phyloP scores from a whole-genome alignment of 1,284 basidiomycete species.

The Leccinum subspadiceum region DNA sequence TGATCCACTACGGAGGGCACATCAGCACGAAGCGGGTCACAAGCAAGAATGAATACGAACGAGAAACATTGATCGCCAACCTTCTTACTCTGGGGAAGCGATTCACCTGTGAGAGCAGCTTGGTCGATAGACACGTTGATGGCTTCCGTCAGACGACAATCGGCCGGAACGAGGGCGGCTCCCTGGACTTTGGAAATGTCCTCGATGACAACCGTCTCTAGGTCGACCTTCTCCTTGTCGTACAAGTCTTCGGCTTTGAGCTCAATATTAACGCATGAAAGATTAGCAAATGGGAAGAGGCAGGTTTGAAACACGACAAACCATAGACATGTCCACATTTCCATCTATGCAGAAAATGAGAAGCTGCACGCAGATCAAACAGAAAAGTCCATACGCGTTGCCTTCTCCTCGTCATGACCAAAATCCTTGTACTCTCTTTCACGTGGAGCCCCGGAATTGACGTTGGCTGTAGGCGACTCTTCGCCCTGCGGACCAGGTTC shows the following conservation, averaged over 20 bases:
- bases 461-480: conserved; percentile 35
- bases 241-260: conserved; percentile 93
- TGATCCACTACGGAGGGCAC: conserved; percentile 68
- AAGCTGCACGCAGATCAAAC: background rate
- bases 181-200: conserved; percentile 90
- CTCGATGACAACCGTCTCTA: conserved; percentile 95
- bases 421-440: conserved; percentile 94
- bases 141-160: conserved; percentile 92
- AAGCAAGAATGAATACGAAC: conserved; percentile 44
- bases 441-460: conserved; percentile 47
- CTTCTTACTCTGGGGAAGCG: conserved; percentile 89
- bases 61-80: conserved; percentile 94
- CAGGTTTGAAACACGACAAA: conserved; percentile 30
- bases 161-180: conserved; percentile 88
- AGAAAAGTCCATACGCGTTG: conserved; percentile 57
- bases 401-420: conserved; percentile 70
- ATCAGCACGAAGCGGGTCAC: conserved; percentile 6
- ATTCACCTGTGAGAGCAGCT: conserved; percentile 95
- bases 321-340: conserved; percentile 83
- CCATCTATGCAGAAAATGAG: conserved; percentile 51
- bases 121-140: conserved; percentile 97
- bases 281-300: background rate
- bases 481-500: conserved; percentile 54
- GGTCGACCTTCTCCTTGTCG: conserved; percentile 98
- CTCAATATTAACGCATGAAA: conserved; percentile 57